A percentile compares a stretch with the other conserved stretches of the same genome.
Conservation (phyloP, 176 grass and related monocot genomes). For the Zizania latifolia region DNA sequence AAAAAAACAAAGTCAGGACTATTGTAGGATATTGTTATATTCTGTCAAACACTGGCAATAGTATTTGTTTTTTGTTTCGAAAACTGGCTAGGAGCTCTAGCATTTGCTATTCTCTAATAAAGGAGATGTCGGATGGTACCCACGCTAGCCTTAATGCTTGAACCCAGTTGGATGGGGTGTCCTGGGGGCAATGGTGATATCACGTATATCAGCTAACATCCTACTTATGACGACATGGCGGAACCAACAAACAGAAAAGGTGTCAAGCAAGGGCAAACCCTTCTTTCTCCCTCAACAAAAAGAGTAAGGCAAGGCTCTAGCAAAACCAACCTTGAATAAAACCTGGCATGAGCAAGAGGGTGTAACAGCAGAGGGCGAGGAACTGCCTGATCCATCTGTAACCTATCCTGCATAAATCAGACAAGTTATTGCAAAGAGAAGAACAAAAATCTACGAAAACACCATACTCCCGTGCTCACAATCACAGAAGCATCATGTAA, state of each 20-base stretch:
- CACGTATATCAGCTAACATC: not conserved
- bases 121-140: no score
- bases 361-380: constrained; percentile 76
- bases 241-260: not conserved
- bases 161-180: no score
- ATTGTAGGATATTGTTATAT: not conserved
- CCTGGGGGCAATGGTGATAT: not conserved
- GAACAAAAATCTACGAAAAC: not conserved
- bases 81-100: no score
- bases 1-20: not conserved
- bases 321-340: constrained; percentile 90
- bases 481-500: not conserved
- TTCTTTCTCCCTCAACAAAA: not conserved
- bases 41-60: not conserved
- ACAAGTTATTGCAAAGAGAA: constrained; percentile 29
- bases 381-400: constrained; percentile 90
- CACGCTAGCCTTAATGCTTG: no score
- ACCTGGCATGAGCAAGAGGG: constrained; percentile 79
- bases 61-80: not conserved
- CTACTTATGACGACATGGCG: not conserved
- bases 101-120: no score
- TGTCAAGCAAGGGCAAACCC: not conserved
- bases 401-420: constrained; percentile 61
- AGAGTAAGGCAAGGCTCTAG: not conserved
- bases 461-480: not conserved